Evolutionary conservation across 2,329 filamentous ascomycete species (phyloP), one percentile per base, ranked within the genome.

Genomic region (Exophiala aquamarina): DNA sequence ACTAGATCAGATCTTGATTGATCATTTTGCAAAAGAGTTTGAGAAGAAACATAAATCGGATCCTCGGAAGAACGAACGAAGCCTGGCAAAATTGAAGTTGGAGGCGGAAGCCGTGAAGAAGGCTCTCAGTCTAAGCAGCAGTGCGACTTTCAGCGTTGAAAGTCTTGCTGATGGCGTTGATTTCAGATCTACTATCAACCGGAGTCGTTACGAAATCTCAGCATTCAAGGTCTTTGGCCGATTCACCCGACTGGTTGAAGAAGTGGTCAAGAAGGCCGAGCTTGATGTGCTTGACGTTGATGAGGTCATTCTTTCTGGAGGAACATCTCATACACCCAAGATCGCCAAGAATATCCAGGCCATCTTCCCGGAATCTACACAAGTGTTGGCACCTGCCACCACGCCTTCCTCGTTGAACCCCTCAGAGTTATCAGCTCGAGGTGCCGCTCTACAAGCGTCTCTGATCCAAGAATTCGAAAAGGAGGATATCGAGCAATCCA

Each of bases 11-110:
- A 86, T 92, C 40, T 79, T 98, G 49, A 87, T 95, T 67, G 92
- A 98, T 67, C 86, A 96, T 77, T 96, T 97, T 61, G 87, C 92
- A 61, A 98, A 98, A 79, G 93, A 98, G 72, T 98, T 98, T 74
- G 81, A 93, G 65, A 97, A 98, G 82, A 95, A 95, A 79, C 82
- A 97, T 80, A 86, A 84, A 74, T 82, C 82, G 48, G 93, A 97
- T 69, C 93, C 93, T 17, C 82, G 91, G 59, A 79, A 84, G 64
- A 89, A 93, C 66, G 77, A 84, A 45, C 84, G 84, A 62, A 86
- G 87, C 61, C 74, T 96, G 61, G 91, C 93, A 52, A 98, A 97
- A 79, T 77, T 98, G 58, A 92, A 89, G 71, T 78, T 90, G 38
- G 93, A 97, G 75, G 81, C 89, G 56, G 93, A 98, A 73, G 80